Conservation (phyloP, 2,329 filamentous ascomycete genomes). For the Endothia cerciana region DNA sequence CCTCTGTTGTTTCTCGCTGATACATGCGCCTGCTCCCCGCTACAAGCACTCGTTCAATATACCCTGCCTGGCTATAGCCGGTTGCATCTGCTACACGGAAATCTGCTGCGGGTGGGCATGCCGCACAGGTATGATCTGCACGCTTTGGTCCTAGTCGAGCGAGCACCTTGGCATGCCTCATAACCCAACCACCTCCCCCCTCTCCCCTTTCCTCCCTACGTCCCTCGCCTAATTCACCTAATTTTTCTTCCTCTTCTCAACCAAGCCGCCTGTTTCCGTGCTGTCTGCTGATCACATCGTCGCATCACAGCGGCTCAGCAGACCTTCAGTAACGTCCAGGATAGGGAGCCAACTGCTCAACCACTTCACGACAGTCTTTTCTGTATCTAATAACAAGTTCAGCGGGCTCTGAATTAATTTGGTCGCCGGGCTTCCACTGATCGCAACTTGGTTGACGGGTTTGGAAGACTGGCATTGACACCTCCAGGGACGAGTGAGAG, state of each 20-base stretch:
- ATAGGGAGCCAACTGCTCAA: slow-evolving; percentile 13
- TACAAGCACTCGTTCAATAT: slow-evolving; percentile 19
- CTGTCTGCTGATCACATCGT: slow-evolving; percentile 30
- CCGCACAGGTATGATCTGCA: slow-evolving; percentile 50
- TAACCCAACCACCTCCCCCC: slow-evolving; percentile 37
- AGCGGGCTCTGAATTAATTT: slow-evolving; percentile 58
- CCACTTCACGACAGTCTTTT: slow-evolving; percentile 35
- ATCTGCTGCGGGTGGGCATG: slow-evolving; percentile 41
- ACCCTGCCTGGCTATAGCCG: slow-evolving; percentile 21
- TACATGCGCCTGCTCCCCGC: slow-evolving; percentile 19
- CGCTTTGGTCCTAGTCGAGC: slow-evolving; percentile 43
- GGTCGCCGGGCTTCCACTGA: slow-evolving; percentile 26
- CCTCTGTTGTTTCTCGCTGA: slow-evolving; percentile 15
- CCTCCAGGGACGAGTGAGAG: slow-evolving; percentile 1
- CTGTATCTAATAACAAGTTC: slow-evolving; percentile 43
- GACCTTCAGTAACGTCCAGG: slow-evolving; percentile 19
- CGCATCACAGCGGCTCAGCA: slow-evolving; percentile 27
- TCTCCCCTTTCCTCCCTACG: slow-evolving; percentile 29
- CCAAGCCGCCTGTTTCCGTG: slow-evolving; percentile 26
- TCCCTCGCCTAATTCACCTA: slow-evolving; percentile 32
- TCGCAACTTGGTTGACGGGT: background rate
- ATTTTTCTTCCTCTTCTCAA: slow-evolving; percentile 30
- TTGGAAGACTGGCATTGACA: background rate
- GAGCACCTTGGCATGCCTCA: slow-evolving; percentile 41
- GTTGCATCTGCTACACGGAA: slow-evolving; percentile 27